A percentile compares a stretch with the other conserved stretches of the same genome.
phyloP scores from a whole-genome alignment of 2,329 filamentous ascomycete species.

The Cladosporium austrohemisphaericum region DNA sequence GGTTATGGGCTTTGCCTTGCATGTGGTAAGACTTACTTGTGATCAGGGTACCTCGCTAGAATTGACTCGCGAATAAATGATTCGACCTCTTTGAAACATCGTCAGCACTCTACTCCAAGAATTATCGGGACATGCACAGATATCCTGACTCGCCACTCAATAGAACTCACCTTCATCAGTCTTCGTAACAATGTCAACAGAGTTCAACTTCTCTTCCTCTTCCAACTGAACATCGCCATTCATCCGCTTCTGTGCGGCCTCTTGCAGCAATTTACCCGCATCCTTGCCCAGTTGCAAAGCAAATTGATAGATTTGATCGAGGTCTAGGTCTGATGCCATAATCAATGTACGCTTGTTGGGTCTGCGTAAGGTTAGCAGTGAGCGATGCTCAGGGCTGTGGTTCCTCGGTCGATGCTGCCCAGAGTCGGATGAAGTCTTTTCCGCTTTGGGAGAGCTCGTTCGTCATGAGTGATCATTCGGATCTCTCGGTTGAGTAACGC shows the following conservation, averaged over 20 bases:
- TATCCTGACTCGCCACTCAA: no score
- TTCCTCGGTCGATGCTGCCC: neutral
- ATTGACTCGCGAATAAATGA: conserved; percentile 63
- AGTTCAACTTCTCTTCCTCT: conserved; percentile 66
- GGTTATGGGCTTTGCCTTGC: no score
- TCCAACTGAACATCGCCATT: conserved; percentile 36
- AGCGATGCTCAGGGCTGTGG: no score
- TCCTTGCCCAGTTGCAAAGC: conserved; percentile 66
- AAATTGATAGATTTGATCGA: conserved; percentile 66
- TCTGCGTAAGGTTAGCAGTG: no score
- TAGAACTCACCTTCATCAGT: conserved; percentile 65
- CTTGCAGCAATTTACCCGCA: conserved; percentile 64
- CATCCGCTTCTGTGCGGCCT: conserved; percentile 58
- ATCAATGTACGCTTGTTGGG: neutral
- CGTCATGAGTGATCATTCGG: no score
- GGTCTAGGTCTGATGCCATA: conserved; percentile 36
- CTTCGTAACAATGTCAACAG: conserved; percentile 74
- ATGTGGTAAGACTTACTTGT: conserved; percentile 53
- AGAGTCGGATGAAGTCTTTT: conserved; percentile 3
- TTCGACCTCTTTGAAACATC: conserved; percentile 60
- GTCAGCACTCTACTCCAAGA: neutral
- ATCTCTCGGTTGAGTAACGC: no score
- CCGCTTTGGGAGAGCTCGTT: neutral
- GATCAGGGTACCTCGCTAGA: conserved; percentile 57
- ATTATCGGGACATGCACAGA: no score